Evolutionary conservation across 768 basidiomycete genomes (phyloP), one percentile per base, ranked within the genome.

Genomic region (Leccinum broughii): DNA sequence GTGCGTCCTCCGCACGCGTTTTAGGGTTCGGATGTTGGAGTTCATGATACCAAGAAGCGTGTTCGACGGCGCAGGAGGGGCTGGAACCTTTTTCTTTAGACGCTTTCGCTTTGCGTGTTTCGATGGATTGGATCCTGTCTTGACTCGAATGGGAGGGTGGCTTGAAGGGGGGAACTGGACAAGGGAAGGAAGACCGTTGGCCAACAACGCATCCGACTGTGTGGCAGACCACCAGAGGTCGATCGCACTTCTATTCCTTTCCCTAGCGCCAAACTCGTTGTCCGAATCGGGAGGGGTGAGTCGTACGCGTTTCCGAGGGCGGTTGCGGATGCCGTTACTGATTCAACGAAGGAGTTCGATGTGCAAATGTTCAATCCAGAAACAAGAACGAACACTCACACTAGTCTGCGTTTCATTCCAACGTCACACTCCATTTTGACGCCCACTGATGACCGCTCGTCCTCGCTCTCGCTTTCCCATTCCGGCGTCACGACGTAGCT

Each of bases 201-300:
- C 81, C 28, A 90, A 72, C 22, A 91, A 76, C 2, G 77, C 68
- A 64, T 88, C 85, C 2, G 83, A 85, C 64, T 84, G 84, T 39
- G 85, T 80, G 4, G 86, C 87, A 30, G 82, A 78, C 91, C 91
- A 93, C 92, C 92, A 93, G 6, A 87, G 72, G 39, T 86, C 82
- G 6, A 79, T 77, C 3, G 78, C 65, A 46, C 83, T 82, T 51
- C 55, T 63, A 24, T 80, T 77, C 57, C 78, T 76, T 20, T 76
- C 77, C 24, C 56, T 55, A 56, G 28, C 4, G 1, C 39, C 50
- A 37, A 22, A 41, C 73, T 72, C 62, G 67, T 78, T 48, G 66
- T 78, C 37, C 70, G 76, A 70, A 70, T 78, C 64, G 63, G 79
- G 70, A 14, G 79, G 74, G 1, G 73, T 77, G 24, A 81, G 80